Conservation (phyloP, 345 rosid genomes). For the Viola odorata region DNA sequence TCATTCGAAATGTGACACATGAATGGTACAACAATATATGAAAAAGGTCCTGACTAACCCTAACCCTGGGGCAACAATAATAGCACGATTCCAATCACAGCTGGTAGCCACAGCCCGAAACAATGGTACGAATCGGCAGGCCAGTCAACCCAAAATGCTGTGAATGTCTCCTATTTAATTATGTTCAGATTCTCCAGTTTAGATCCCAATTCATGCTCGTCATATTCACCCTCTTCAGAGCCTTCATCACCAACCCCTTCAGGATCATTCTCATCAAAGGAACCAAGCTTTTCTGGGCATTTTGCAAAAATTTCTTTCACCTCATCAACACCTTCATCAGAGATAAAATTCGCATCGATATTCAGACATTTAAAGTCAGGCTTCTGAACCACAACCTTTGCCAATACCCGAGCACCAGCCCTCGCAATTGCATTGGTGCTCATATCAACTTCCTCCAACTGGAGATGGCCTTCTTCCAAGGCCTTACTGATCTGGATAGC, state of each 20-base stretch:
- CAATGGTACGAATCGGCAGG: slow-evolving; percentile 14
- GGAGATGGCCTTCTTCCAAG: slow-evolving; percentile 49
- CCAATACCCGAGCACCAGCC: slow-evolving; percentile 64
- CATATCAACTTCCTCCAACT: slow-evolving; percentile 57
- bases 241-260: slow-evolving; percentile 59
- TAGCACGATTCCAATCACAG: slow-evolving; percentile 1
- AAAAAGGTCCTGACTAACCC: neutral
- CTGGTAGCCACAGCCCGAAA: slow-evolving; percentile 13
- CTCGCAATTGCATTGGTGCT: slow-evolving; percentile 53
- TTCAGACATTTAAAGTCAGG: slow-evolving; percentile 63
- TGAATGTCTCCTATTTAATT: slow-evolving; percentile 12
- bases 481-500: slow-evolving; percentile 54
- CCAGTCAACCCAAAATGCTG: slow-evolving; percentile 25
- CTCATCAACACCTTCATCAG: slow-evolving; percentile 86
- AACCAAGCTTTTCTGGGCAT: slow-evolving; percentile 53
- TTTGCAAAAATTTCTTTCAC: slow-evolving; percentile 61
- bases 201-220: slow-evolving; percentile 57
- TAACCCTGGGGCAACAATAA: neutral
- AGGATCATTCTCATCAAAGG: slow-evolving; percentile 82
- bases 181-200: slow-evolving; percentile 53
- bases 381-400: slow-evolving; percentile 52
- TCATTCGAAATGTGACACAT: neutral
- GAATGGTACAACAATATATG: neutral
- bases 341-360: slow-evolving; percentile 63
- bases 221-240: slow-evolving; percentile 34